Conservation (phyloP, 2,329 filamentous ascomycete genomes). For the Dothidotthia symphoricarpi region DNA sequence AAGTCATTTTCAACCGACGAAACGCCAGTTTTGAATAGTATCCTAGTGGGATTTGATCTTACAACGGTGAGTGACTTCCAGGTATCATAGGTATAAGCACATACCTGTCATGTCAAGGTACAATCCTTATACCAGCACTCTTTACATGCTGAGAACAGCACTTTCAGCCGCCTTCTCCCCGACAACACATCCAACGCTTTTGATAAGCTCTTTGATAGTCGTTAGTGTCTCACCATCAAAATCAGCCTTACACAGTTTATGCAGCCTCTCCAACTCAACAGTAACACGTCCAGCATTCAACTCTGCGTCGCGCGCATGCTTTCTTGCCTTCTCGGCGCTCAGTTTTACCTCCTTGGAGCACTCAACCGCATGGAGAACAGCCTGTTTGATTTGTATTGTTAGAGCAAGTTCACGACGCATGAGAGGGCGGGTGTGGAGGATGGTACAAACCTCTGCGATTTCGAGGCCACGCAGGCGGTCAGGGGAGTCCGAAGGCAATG, state of each 20-base stretch:
- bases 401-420: slow-evolving; percentile 11
- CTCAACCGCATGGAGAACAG: slow-evolving; percentile 19
- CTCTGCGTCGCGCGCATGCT: slow-evolving; percentile 24
- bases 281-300: slow-evolving; percentile 12
- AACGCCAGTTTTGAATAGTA: too few species aligned
- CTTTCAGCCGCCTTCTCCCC: neutral
- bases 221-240: slow-evolving; percentile 13
- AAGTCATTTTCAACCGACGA: too few species aligned
- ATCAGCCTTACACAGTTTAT: slow-evolving; percentile 9
- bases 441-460: slow-evolving; percentile 27
- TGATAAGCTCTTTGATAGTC: slow-evolving; percentile 11
- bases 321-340: slow-evolving; percentile 18
- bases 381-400: slow-evolving; percentile 15
- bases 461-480: slow-evolving; percentile 20
- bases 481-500: slow-evolving; percentile 8
- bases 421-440: slow-evolving; percentile 1
- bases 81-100: too few species aligned
- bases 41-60: too few species aligned
- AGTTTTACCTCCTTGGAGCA: slow-evolving; percentile 18
- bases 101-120: too few species aligned
- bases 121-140: neutral
- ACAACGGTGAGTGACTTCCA: too few species aligned
- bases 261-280: slow-evolving; percentile 10
- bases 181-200: neutral
- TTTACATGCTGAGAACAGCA: neutral